Percentiles rank a stretch among this genome's conserved stretches.
These are phyloP conservation scores for Aspergillus brunneoviolaceus DNA, from an alignment of 2,329 filamentous ascomycete species.

Conservation along the genomic window DNA sequence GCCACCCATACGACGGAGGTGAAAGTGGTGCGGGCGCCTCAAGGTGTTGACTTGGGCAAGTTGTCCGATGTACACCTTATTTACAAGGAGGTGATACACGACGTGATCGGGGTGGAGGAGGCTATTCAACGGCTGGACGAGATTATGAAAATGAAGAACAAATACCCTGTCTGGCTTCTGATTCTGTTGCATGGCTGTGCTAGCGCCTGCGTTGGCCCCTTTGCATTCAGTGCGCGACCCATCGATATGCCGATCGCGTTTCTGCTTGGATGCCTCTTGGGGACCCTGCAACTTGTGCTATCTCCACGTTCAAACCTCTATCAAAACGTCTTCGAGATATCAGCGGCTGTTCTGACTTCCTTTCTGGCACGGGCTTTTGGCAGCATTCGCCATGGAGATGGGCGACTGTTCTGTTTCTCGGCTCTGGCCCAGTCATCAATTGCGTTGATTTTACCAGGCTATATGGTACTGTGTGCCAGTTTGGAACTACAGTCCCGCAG, in stretches of 20 bases:
- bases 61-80: constrained; percentile 49
- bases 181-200: constrained; percentile 74
- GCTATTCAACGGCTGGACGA: constrained; percentile 47
- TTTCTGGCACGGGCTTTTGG: constrained; percentile 69
- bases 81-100: constrained; percentile 52
- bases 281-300: constrained; percentile 71
- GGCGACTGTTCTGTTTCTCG: constrained; percentile 67
- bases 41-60: constrained; percentile 48
- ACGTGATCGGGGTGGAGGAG: constrained; percentile 49
- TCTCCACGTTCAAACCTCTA: constrained; percentile 71
- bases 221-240: constrained; percentile 74
- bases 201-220: constrained; percentile 73
- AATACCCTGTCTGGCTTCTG: constrained; percentile 55
- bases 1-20: constrained; percentile 51
- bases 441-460: constrained; percentile 70
- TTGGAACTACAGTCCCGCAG: constrained; percentile 70
- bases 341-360: constrained; percentile 64
- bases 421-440: constrained; percentile 71
- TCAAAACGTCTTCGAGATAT: constrained; percentile 66
- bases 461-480: constrained; percentile 60
- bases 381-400: constrained; percentile 57
- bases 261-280: constrained; percentile 71
- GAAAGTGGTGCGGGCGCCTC: constrained; percentile 45
- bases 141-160: constrained; percentile 59
- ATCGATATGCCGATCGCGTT: constrained; percentile 81